Conservation (phyloP, 2,329 filamentous ascomycete species). For the Xylaria arbuscula region DNA sequence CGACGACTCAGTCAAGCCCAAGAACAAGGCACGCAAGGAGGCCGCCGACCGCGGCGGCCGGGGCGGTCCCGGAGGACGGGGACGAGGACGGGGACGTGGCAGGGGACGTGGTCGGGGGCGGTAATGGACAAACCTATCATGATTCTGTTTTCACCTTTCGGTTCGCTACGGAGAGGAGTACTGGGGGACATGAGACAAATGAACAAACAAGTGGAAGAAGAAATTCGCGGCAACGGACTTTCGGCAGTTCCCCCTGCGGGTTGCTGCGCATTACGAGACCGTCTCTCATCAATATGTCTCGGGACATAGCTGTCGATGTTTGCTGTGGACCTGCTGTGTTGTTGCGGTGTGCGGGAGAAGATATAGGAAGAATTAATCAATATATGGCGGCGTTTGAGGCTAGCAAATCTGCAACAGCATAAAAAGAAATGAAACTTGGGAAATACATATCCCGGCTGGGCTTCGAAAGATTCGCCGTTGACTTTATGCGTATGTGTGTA, state of each 20-base stretch:
- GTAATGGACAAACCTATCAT: slow-evolving; percentile 25
- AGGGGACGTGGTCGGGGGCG: slow-evolving; percentile 60
- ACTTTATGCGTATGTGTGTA: slow-evolving; percentile 8
- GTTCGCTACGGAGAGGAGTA: neutral
- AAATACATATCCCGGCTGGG: slow-evolving; percentile 43
- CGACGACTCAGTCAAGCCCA: slow-evolving; percentile 96
- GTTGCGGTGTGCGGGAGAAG: slow-evolving; percentile 32
- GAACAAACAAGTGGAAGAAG: slow-evolving; percentile 5
- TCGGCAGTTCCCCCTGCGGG: neutral
- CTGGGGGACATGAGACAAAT: slow-evolving; percentile 14
- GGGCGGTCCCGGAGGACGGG: slow-evolving; percentile 65
- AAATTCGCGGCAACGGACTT: neutral
- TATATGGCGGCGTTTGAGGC: slow-evolving; percentile 47
- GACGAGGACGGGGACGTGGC: slow-evolving; percentile 64
- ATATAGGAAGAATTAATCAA: slow-evolving; percentile 27
- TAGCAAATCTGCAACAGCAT: slow-evolving; percentile 37
- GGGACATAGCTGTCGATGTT: slow-evolving; percentile 1
- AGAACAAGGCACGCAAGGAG: slow-evolving; percentile 99
- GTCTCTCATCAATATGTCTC: slow-evolving; percentile 4
- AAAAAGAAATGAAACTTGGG: slow-evolving; percentile 38
- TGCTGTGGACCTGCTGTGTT: slow-evolving; percentile 16
- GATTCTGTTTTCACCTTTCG: slow-evolving; percentile 8
- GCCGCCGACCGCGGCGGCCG: slow-evolving; percentile 67
- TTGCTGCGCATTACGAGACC: slow-evolving; percentile 13
- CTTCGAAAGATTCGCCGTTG: slow-evolving; percentile 36